phyloP scores from a whole-genome alignment of 2,329 filamentous ascomycete genomes.

The Venturiaceae sp. region DNA sequence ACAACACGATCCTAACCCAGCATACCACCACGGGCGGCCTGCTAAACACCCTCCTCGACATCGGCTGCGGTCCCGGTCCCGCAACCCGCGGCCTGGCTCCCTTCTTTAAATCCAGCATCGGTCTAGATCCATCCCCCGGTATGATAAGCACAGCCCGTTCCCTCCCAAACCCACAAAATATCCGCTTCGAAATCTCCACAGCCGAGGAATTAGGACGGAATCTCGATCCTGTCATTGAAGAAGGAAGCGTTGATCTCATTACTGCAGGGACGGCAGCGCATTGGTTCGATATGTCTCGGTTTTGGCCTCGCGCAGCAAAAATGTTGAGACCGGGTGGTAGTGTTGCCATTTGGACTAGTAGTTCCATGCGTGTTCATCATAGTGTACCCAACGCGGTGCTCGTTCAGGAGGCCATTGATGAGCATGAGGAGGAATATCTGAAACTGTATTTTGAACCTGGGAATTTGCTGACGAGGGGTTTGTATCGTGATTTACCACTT shows the following conservation, averaged over 20 bases:
- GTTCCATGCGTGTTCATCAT: slow-evolving; percentile 18
- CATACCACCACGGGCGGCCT: slow-evolving; percentile 38
- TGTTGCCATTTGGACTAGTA: slow-evolving; percentile 41
- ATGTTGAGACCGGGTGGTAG: slow-evolving; percentile 44
- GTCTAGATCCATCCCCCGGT: slow-evolving; percentile 40
- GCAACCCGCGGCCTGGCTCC: slow-evolving; percentile 36
- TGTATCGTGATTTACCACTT: slow-evolving; percentile 35
- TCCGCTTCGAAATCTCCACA: slow-evolving; percentile 32
- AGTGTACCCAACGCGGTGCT: slow-evolving; percentile 29
- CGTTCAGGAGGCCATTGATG: slow-evolving; percentile 27
- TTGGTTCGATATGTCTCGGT: slow-evolving; percentile 47
- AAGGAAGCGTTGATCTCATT: slow-evolving; percentile 38
- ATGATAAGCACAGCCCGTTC: slow-evolving; percentile 42
- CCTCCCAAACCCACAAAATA: slow-evolving; percentile 14
- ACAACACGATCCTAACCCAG: slow-evolving; percentile 34
- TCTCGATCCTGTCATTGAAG: slow-evolving; percentile 16
- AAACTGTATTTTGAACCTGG: slow-evolving; percentile 30
- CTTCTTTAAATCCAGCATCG: slow-evolving; percentile 37
- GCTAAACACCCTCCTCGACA: slow-evolving; percentile 36
- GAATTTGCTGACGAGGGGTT: slow-evolving; percentile 29
- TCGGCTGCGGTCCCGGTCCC: slow-evolving; percentile 49
- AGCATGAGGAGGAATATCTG: slow-evolving; percentile 27
- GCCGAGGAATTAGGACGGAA: slow-evolving; percentile 35
- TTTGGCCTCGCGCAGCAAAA: slow-evolving; percentile 38
- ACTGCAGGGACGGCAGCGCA: slow-evolving; percentile 41